phyloP scores from a whole-genome alignment of 2,329 filamentous ascomycete genomes.

The Cladosporium cucumerinum region DNA sequence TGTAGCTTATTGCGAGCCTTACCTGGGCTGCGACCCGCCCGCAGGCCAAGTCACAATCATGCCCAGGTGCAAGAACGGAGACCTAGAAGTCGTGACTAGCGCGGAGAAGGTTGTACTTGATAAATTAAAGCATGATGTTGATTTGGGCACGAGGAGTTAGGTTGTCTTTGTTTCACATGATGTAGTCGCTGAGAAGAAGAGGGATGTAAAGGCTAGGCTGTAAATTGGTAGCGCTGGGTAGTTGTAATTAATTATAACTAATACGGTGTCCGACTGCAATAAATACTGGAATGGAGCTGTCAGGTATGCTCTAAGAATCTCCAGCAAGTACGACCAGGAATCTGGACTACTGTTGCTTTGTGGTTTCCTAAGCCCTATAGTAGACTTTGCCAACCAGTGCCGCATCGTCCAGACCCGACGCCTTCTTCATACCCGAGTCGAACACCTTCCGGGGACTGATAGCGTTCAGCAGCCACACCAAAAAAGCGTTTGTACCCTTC shows the following conservation, averaged over 20 bases:
- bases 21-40: slow-evolving; percentile 9
- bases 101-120: slow-evolving; percentile 11
- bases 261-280: neutral
- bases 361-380: neutral
- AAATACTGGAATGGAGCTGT: neutral
- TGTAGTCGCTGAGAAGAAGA: slow-evolving; percentile 4
- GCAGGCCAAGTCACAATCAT: slow-evolving; percentile 13
- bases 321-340: neutral
- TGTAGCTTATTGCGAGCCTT: slow-evolving; percentile 2
- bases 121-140: neutral
- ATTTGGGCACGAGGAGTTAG: neutral
- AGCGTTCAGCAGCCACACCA: neutral
- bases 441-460: neutral
- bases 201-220: neutral
- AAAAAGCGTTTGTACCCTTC: neutral
- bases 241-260: neutral
- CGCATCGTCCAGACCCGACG: neutral
- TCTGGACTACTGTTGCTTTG: neutral
- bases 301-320: neutral
- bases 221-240: neutral
- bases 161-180: slow-evolving; percentile 8
- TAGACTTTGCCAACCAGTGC: neutral
- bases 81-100: slow-evolving; percentile 17
- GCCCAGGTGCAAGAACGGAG: slow-evolving; percentile 14
- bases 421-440: neutral